A percentile compares a stretch with the other conserved stretches of the same genome.
These are phyloP conservation scores for Nowakowskiella sp. DNA, from an alignment of 192 early-diverging fungal species.

Conservation along the genomic window DNA sequence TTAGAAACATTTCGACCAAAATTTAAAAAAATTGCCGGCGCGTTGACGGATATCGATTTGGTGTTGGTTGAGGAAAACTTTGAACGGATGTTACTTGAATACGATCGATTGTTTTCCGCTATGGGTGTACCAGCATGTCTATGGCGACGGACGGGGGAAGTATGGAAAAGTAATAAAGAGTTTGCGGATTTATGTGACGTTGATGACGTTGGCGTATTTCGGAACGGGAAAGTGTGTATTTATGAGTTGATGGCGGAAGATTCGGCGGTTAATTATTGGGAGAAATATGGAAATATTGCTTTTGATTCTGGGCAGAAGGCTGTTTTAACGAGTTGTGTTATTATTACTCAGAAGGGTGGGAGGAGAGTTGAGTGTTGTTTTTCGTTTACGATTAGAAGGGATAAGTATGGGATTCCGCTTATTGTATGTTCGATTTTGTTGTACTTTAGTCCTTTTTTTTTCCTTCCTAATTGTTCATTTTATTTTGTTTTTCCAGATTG, in stretches of 20 bases:
- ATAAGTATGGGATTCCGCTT: conserved; percentile 25
- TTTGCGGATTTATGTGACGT: conserved; percentile 66
- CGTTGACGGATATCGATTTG: conserved; percentile 78
- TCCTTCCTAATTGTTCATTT: too few species aligned
- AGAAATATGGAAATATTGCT: conserved; percentile 34
- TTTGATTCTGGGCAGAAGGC: conserved; percentile 34
- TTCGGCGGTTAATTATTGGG: conserved; percentile 31
- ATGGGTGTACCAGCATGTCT: conserved; percentile 85
- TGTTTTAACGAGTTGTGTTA: conserved; percentile 14
- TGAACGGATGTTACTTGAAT: conserved; percentile 78
- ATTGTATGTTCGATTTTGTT: not conserved
- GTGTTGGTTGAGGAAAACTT: conserved; percentile 80
- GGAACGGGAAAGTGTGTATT: conserved; percentile 49
- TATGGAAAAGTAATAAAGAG: conserved; percentile 84
- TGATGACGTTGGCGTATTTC: conserved; percentile 68
- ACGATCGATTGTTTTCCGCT: conserved; percentile 78
- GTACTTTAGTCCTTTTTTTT: too few species aligned
- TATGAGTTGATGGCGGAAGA: conserved; percentile 31
- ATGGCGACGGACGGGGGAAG: conserved; percentile 90
- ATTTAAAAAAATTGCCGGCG: conserved; percentile 70
- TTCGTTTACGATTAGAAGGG: conserved; percentile 29
- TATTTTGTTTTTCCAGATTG: too few species aligned
- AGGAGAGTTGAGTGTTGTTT: conserved; percentile 13
- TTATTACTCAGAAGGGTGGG: not conserved
- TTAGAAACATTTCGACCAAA: conserved; percentile 74